A percentile compares a stretch with the other conserved stretches of the same genome.
These are phyloP conservation scores for Sporothrix curviconia DNA, from an alignment of 2,329 filamentous ascomycete genomes.

Conservation along the genomic window DNA sequence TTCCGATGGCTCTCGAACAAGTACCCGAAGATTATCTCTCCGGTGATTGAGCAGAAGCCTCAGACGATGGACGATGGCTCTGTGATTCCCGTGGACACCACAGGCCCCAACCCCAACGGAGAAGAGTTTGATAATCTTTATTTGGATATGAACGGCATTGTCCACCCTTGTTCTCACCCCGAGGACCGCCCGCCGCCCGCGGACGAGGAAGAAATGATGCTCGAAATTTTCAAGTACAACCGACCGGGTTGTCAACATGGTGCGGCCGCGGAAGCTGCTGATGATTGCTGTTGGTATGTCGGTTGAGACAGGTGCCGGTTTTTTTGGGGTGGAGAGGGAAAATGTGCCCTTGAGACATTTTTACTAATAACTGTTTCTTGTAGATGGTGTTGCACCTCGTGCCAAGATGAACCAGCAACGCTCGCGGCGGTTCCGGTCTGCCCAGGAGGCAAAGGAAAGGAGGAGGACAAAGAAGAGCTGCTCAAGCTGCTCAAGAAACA, in stretches of 20 bases:
- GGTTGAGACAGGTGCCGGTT: too few relatives aligned
- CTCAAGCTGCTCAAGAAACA: constrained; percentile 77
- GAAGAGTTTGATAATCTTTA: constrained; percentile 98
- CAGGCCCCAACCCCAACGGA: constrained; percentile 84
- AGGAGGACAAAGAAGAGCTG: constrained; percentile 82
- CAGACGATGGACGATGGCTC: constrained; percentile 73
- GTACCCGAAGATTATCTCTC: constrained; percentile 94
- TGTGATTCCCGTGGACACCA: constrained; percentile 77
- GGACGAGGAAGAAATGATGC: constrained; percentile 98
- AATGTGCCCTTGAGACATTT: too few relatives aligned
- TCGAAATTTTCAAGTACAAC: constrained; percentile 97
- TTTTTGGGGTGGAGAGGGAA: too few relatives aligned
- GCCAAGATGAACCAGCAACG: constrained; percentile 99
- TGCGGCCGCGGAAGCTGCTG: constrained; percentile 85
- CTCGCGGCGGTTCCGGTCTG: constrained; percentile 87
- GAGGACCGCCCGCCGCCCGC: constrained; percentile 86
- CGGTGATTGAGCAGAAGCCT: constrained; percentile 80
- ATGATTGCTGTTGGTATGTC: constrained; percentile 90
- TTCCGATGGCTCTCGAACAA: constrained; percentile 96
- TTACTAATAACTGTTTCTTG: background rate
- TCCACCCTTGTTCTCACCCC: constrained; percentile 96
- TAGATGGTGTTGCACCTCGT: constrained; percentile 91
- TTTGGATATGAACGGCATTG: constrained; percentile 98
- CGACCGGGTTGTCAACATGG: constrained; percentile 98
- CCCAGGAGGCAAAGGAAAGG: constrained; percentile 93